Evolutionary conservation across 2,329 filamentous ascomycete species (phyloP), one percentile per base, ranked within the genome.

Genomic region (Fusarium succisae): DNA sequence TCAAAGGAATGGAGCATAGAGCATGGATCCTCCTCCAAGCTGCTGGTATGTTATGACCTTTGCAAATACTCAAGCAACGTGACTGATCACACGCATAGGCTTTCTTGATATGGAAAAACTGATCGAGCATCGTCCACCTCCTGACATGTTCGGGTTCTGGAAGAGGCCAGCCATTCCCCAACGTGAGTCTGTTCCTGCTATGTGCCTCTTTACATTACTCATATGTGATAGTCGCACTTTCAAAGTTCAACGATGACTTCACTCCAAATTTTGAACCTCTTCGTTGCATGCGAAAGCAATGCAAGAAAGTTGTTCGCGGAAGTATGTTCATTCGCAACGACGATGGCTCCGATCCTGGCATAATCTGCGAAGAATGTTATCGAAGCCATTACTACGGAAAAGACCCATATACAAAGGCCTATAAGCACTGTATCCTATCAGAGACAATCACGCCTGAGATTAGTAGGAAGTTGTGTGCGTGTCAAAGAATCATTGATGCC

Each of bases 131-230:
- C 74, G 74, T 2, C 57, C 71, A 17, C 66, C 69, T 6, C 66
- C 59, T 18, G 69, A 75, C 26, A 73, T 58, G 22, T 47, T 75
- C 22, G 65, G 72, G 2, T 71, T 71, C 30, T 73, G 72, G 72
- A 76, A 75, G 48, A 63, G 65, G 18, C 74, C 74, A n/a, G 73
- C 74, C 10, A 74, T 74, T 30, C 73, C 74, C 24, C 74, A 76
- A 50, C 70, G 73, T 74, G 43, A 71, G 66, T 59, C 51, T 20
- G 9, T 43, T 18, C 24, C 41, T 6, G 17, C 4, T 11, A 13
- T 3, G 8, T 22, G 17, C 24, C 35, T 3, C 1, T n/a, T 4
- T 26, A 6, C 24, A 18, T 28, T 39, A 44, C 53, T 62, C 18
- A 54, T 11, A n/a, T 8, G 20, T n/a, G 6, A 12, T 17, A 76